phyloP scores from a whole-genome alignment of 768 basidiomycete species.

The Floccularia luteovirens region DNA sequence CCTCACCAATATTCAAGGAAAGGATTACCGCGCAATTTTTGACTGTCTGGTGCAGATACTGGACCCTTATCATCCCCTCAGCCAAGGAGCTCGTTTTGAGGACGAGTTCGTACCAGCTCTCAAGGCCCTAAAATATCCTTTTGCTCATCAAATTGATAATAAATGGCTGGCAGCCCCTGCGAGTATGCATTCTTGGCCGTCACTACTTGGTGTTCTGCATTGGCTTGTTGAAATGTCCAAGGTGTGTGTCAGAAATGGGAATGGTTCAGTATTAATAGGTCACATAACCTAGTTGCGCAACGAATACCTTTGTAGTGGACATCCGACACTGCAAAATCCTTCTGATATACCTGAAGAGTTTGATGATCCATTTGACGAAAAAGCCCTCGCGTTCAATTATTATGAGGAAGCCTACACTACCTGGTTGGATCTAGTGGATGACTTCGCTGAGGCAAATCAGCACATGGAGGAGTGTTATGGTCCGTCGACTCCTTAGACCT shows the following conservation, averaged over 20 bases:
- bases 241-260: constrained; percentile 31
- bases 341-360: constrained; percentile 66
- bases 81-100: constrained; percentile 47
- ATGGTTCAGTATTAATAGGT: background rate
- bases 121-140: constrained; percentile 77
- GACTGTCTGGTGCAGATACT: constrained; percentile 64
- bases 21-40: constrained; percentile 84
- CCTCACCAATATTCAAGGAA: constrained; percentile 72
- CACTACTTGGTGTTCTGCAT: constrained; percentile 79
- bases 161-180: constrained; percentile 88
- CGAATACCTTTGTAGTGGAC: constrained; percentile 50
- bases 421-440: constrained; percentile 63
- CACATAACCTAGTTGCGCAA: constrained; percentile 19
- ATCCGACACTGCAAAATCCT: constrained; percentile 62
- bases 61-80: constrained; percentile 61
- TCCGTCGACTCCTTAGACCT: constrained; percentile 19
- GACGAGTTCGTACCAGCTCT: constrained; percentile 79
- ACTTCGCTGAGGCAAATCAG: constrained; percentile 63
- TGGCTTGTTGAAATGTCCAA: constrained; percentile 88
- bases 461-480: constrained; percentile 73
- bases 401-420: constrained; percentile 56
- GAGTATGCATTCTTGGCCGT: constrained; percentile 89
- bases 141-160: constrained; percentile 66
- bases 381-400: constrained; percentile 73
- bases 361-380: constrained; percentile 65